Evolutionary conservation across 768 basidiomycete genomes (phyloP), one percentile per base, ranked within the genome.

Genomic region (Mycena leptocephala): DNA sequence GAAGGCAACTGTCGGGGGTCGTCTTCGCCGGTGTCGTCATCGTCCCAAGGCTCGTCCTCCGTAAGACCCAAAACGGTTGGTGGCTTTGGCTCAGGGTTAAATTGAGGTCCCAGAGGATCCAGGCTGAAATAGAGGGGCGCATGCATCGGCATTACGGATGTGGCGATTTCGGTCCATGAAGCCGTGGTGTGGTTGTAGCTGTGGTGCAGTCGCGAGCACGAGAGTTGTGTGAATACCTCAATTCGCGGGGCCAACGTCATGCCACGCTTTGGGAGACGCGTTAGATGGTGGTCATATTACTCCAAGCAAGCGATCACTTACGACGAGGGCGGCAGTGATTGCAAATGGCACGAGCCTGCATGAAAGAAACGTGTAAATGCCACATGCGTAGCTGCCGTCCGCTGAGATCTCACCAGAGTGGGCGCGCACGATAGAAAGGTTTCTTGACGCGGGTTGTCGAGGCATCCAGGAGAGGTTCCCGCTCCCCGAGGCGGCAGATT

Each of bases 171-270:
- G 37, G 26, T 28, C 67, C 59, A 66, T 56, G 53, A 68, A 53
- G 73, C 72, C 30, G 81, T 77, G 20, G 83, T 85, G 70, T 85
- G 86, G 76, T 91, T 88, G 81, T 89, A 88, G 46, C 85, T 82
- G 35, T 86, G 85, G 77, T 91, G 90, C 61, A 93, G 81, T 24
- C 87, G 87, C 72, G 90, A 89, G 85, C 95, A 96, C 5, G 95
- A 91, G 33, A 96, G 88, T 79, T 95, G 93, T 18, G 94, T 95
- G 84, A 92, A 95, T 37, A 96, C 92, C 84, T 96, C 93, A 22
- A 96, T 92, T 63, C 95, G 91, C n/a, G 95, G 93, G n/a, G 95
- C 95, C 41, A 95, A 84, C 5, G 95, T 96, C 94, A 96, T 95
- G 51, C 94, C 95, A 43, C 95, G 94, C 95, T 96, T 37, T 78